These are phyloP conservation scores for Fraxinus baroniana DNA, from an alignment of 305 asterid genomes.

Conservation along the genomic window DNA sequence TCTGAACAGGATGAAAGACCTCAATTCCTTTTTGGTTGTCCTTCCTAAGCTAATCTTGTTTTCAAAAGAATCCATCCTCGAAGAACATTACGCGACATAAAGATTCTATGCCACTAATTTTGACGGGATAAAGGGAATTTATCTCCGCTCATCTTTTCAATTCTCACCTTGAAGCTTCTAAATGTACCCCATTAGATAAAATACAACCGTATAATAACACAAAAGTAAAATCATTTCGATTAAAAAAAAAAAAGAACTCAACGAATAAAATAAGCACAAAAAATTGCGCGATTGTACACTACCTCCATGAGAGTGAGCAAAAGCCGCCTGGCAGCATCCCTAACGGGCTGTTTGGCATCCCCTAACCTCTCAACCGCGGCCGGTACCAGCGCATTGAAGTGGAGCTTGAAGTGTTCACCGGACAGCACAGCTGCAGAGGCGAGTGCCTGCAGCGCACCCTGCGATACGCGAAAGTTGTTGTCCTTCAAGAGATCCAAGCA, in stretches of 20 bases:
- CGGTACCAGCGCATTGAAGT: constrained; percentile 89
- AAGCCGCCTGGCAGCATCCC: constrained; percentile 84
- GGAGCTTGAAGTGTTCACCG: constrained; percentile 96
- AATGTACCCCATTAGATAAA: neutral
- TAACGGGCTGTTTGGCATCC: constrained; percentile 87
- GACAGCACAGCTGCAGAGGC: constrained; percentile 94
- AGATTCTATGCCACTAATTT: neutral
- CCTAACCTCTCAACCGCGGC: constrained; percentile 91
- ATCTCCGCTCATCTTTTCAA: neutral
- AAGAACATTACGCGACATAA: neutral
- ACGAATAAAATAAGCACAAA: neutral
- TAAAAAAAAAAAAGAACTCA: neutral
- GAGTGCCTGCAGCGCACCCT: constrained; percentile 89
- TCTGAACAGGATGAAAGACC: neutral
- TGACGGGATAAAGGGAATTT: neutral
- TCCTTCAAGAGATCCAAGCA: constrained; percentile 94
- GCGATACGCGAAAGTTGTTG: constrained; percentile 86
- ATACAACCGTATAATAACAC: neutral
- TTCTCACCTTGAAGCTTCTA: neutral
- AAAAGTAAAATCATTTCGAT: neutral
- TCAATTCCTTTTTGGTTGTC: neutral
- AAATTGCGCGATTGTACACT: neutral
- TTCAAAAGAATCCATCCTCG: neutral
- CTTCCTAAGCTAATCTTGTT: neutral
- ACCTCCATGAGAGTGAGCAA: constrained; percentile 97